phyloP scores from a whole-genome alignment of 768 basidiomycete genomes.

The Tylopilus sp. region DNA sequence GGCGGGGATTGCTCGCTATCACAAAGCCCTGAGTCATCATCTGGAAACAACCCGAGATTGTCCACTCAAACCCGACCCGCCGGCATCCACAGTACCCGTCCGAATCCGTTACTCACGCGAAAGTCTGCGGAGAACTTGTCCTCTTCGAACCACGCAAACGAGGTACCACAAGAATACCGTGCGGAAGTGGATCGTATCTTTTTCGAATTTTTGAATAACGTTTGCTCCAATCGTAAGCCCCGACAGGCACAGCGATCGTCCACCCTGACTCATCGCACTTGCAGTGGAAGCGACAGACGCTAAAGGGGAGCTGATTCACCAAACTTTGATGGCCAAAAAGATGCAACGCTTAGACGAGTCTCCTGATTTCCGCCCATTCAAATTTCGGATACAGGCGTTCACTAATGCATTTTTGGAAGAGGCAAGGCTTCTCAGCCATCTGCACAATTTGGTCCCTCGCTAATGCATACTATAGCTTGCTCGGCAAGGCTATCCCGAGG shows the following conservation, averaged over 20 bases:
- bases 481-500: conserved; percentile 83
- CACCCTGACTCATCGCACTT: conserved; percentile 18
- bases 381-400: conserved; percentile 98
- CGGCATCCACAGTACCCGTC: conserved; percentile 13
- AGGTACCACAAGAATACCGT: conserved; percentile 79
- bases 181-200: conserved; percentile 87
- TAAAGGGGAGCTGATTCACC: conserved; percentile 96
- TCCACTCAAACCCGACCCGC: conserved; percentile 25
- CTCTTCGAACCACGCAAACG: conserved; percentile 41
- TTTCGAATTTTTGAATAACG: conserved; percentile 79
- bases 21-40: conserved; percentile 31
- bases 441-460: neutral
- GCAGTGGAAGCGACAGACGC: conserved; percentile 88
- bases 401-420: conserved; percentile 94
- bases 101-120: conserved; percentile 14
- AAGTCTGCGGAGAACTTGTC: conserved; percentile 27
- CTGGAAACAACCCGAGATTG: conserved; percentile 20
- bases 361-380: conserved; percentile 96
- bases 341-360: conserved; percentile 98
- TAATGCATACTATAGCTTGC: conserved; percentile 54
- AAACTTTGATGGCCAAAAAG: conserved; percentile 98
- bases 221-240: conserved; percentile 84
- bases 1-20: conserved; percentile 31
- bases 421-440: conserved; percentile 39
- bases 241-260: conserved; percentile 7